phyloP scores from a whole-genome alignment of 2,329 filamentous ascomycete species.

The Tolypocladium album region DNA sequence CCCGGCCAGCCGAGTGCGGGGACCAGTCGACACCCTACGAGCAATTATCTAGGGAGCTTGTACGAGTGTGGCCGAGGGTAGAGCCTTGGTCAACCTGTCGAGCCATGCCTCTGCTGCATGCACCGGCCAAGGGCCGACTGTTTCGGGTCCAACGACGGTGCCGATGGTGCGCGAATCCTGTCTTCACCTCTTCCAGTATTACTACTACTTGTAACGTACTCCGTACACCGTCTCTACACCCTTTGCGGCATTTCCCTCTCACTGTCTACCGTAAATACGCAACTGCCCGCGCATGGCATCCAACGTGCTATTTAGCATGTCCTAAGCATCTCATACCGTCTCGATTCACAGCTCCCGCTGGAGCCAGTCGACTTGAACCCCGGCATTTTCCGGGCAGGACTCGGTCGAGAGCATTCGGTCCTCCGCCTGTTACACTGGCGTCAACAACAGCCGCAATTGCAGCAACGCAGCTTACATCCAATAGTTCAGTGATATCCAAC shows the following conservation, averaged over 20 bases:
- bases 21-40: too few relatives aligned
- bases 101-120: too few relatives aligned
- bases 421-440: background rate
- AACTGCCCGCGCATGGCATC: background rate
- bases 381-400: background rate
- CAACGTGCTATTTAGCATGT: background rate
- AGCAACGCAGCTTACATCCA: background rate
- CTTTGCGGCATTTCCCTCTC: background rate
- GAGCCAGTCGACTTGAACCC: background rate
- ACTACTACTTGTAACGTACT: too few relatives aligned
- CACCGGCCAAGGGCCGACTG: too few relatives aligned
- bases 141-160: too few relatives aligned
- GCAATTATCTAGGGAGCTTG: too few relatives aligned
- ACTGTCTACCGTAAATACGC: background rate
- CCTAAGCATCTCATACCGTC: background rate
- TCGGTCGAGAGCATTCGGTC: background rate
- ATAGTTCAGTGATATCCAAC: background rate
- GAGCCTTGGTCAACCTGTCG: too few relatives aligned
- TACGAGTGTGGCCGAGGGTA: too few relatives aligned
- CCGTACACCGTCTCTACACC: background rate
- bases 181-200: background rate
- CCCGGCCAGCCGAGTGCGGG: background rate
- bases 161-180: background rate
- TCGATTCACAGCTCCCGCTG: background rate
- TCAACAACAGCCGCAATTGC: background rate